Conservation (phyloP, 2,329 filamentous ascomycete species). For the Helicocarpus griseus region DNA sequence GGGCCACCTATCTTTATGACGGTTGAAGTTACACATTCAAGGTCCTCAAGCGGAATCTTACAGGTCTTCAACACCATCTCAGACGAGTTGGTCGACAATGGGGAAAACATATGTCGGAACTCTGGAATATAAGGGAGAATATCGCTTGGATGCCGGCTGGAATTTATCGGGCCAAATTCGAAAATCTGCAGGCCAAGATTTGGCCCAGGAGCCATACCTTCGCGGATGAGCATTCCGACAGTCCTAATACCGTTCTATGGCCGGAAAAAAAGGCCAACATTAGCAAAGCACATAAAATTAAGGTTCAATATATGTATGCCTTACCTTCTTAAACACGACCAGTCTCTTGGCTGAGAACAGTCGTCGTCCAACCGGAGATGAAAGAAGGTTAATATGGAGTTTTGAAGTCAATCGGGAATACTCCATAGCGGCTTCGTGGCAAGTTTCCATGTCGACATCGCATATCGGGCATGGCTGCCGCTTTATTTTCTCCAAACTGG, state of each 20-base stretch:
- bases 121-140: constrained; percentile 69
- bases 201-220: constrained; percentile 59
- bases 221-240: constrained; percentile 67
- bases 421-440: constrained; percentile 72
- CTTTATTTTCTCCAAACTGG: constrained; percentile 82
- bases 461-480: constrained; percentile 74
- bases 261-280: constrained; percentile 2
- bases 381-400: constrained; percentile 64
- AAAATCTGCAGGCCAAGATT: constrained; percentile 66
- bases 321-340: constrained; percentile 64
- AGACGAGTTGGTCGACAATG: constrained; percentile 55
- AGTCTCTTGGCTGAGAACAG: constrained; percentile 68
- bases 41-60: constrained; percentile 62
- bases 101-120: constrained; percentile 59
- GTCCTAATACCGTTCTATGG: constrained; percentile 66
- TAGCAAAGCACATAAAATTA: constrained; percentile 13
- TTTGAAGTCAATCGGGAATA: constrained; percentile 72
- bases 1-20: constrained; percentile 43
- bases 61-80: constrained; percentile 59
- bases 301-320: constrained; percentile 6
- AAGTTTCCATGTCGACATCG: constrained; percentile 67
- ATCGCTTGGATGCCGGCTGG: constrained; percentile 69
- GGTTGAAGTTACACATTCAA: constrained; percentile 76
- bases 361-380: constrained; percentile 71
- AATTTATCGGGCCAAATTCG: constrained; percentile 60